Percentiles rank a stretch among this genome's conserved stretches.
Evolutionary conservation across 1,284 basidiomycete species (phyloP).

Genomic region (Tetrapyrgos nigripes): DNA sequence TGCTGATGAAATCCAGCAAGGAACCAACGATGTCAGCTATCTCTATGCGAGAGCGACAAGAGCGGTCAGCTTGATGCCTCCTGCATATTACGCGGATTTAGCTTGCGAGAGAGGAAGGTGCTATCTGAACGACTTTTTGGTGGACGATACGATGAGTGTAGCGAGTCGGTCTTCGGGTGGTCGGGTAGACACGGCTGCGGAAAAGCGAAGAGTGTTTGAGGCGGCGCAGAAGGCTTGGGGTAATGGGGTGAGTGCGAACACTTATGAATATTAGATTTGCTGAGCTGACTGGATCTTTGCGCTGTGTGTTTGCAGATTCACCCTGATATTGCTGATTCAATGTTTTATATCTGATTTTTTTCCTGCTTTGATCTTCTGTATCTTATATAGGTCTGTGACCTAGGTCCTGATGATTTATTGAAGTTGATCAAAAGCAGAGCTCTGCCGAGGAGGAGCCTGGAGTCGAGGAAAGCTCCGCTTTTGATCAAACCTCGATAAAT

Average conservation of each 20-base stretch:
- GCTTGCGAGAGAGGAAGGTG: conserved; percentile 77
- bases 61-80: conserved; percentile 76
- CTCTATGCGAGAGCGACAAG: conserved; percentile 79
- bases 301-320: conserved; percentile 46
- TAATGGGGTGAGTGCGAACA: conserved; percentile 50
- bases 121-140: conserved; percentile 72
- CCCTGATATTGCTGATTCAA: conserved; percentile 57
- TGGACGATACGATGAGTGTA: conserved; percentile 41
- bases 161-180: conserved; percentile 12
- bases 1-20: conserved; percentile 73
- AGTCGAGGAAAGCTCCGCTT: too few relatives aligned
- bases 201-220: conserved; percentile 52
- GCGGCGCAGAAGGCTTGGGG: conserved; percentile 66
- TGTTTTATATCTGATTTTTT: conserved; percentile 74
- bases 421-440: too few relatives aligned
- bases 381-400: too few relatives aligned
- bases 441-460: too few relatives aligned
- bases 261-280: neutral
- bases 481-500: too few relatives aligned
- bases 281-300: conserved; percentile 6
- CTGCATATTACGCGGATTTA: conserved; percentile 80
- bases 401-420: too few relatives aligned
- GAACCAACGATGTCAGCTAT: conserved; percentile 68
- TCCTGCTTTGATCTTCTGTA: neutral
- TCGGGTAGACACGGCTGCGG: conserved; percentile 47